Conservation (phyloP, 371 early-diverging fungal species). For the Mucor circinelloides region DNA sequence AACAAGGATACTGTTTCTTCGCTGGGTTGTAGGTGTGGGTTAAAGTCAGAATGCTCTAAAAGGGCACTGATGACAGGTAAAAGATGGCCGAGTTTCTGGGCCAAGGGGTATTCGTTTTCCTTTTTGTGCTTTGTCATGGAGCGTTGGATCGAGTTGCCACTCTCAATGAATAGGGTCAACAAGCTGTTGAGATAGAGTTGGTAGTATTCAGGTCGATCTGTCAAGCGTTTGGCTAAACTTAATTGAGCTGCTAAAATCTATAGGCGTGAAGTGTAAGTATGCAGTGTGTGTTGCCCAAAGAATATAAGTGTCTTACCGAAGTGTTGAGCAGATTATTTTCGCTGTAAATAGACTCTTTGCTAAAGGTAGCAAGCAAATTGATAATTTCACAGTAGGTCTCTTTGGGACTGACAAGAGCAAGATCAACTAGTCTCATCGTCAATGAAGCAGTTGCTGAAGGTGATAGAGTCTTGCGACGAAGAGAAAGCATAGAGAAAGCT, state of each 20-base stretch:
- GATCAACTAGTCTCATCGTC: constrained; percentile 48
- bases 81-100: constrained; percentile 66
- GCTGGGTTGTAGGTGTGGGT: constrained; percentile 60
- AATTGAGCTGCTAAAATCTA: constrained; percentile 29
- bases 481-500: constrained; percentile 57
- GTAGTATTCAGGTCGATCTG: constrained; percentile 57
- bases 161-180: constrained; percentile 70
- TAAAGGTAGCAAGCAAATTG: constrained; percentile 52
- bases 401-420: constrained; percentile 52
- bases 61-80: constrained; percentile 70
- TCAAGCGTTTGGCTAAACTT: constrained; percentile 56
- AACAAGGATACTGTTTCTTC: constrained; percentile 73
- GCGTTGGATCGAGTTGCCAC: constrained; percentile 67
- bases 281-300: no score
- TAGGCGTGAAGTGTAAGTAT: no score
- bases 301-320: constrained; percentile 20
- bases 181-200: constrained; percentile 57
- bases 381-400: constrained; percentile 44
- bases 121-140: constrained; percentile 52
- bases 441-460: constrained; percentile 44
- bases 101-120: constrained; percentile 52
- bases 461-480: constrained; percentile 51
- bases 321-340: constrained; percentile 52
- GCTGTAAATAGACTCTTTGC: constrained; percentile 48
- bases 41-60: constrained; percentile 61